Base-by-base conservation (phyloP, 257 asterid species). In the Craterostigma plantagineum region DNA sequence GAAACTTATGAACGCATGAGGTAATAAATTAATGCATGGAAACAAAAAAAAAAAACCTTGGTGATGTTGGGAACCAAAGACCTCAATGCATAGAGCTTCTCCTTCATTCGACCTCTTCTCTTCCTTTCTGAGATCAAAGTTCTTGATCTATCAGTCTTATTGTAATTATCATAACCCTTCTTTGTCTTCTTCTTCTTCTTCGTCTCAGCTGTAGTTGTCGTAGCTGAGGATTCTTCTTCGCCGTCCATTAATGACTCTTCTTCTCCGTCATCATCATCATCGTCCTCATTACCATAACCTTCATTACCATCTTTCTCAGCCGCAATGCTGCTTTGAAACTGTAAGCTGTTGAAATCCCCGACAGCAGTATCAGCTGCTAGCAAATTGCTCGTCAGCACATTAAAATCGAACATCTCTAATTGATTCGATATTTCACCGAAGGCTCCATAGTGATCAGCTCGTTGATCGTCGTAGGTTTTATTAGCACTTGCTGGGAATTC, bases 101-200 rank as follows among this genome's bases (percentile, higher is more conserved):
- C 96, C 77, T 76, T 84, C 96, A 84, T 84, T n/a, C 77, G 49
- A 16, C 87, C 70, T 68, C 96, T 71, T 70, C 96, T 64, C 55
- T 58, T 68, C 51, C 80, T 56, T 59, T 84, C 96, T 1, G 91
- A 79, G 18, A 71, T 52, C 62, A 79, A 49, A 10, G 90, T 77
- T 53, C 73, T 56, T 2, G 90, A 69, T 34, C 93, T 60, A 45
- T 84, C 93, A 1, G 16, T 33, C 66, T 66, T 76, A 1, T 34
- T 44, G n/a, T n/a, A n/a, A n/a, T n/a, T n/a, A 14, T 33, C 35
- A 35, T 16, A 38, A 51, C 41, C 50, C 44, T 51, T 60, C 14
- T 11, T 45, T 9, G 54, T 9, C 23, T 44, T 23, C 30, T 23
- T 23, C 37, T 27, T 41, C 44, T 49, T 60, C 12, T 10, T 45